phyloP scores from a whole-genome alignment of 2,329 filamentous ascomycete genomes.

The Aspergillus sp. region DNA sequence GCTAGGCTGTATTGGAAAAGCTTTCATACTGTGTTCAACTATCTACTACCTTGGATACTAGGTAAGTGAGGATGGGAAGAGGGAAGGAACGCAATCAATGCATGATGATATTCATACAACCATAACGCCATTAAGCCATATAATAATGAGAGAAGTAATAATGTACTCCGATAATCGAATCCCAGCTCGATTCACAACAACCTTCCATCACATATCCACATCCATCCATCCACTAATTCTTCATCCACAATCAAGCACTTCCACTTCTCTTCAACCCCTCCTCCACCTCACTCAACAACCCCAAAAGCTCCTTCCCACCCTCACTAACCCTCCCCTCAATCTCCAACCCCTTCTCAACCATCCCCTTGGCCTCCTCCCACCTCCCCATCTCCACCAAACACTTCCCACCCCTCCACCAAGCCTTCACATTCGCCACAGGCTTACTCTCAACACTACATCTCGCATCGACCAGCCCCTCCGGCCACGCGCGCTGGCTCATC shows the following conservation, averaged over 20 bases:
- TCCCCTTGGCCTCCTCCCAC: slow-evolving; percentile 76
- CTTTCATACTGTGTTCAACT: neutral
- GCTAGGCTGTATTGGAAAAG: neutral
- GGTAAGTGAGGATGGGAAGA: too few species aligned
- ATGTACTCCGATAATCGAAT: neutral
- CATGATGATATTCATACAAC: slow-evolving; percentile 2
- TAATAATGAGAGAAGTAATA: neutral
- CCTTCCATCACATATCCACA: neutral
- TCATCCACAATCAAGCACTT: neutral
- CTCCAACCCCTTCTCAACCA: slow-evolving; percentile 76
- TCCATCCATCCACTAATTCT: neutral
- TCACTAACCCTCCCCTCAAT: slow-evolving; percentile 66
- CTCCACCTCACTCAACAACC: slow-evolving; percentile 62
- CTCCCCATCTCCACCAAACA: slow-evolving; percentile 90
- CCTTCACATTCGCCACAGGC: slow-evolving; percentile 85
- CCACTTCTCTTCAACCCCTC: slow-evolving; percentile 59
- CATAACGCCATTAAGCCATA: neutral
- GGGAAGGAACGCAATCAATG: neutral
- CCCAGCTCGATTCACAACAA: neutral
- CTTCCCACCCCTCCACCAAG: slow-evolving; percentile 85
- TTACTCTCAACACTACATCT: slow-evolving; percentile 86
- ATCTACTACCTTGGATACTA: too few species aligned
- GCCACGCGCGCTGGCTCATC: slow-evolving; percentile 80
- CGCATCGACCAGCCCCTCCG: slow-evolving; percentile 83
- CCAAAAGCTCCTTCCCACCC: slow-evolving; percentile 57